Evolutionary conservation across 176 grass and related monocot genomes (phyloP), one percentile per base, ranked within the genome.

Genomic region (Areca catechu): DNA sequence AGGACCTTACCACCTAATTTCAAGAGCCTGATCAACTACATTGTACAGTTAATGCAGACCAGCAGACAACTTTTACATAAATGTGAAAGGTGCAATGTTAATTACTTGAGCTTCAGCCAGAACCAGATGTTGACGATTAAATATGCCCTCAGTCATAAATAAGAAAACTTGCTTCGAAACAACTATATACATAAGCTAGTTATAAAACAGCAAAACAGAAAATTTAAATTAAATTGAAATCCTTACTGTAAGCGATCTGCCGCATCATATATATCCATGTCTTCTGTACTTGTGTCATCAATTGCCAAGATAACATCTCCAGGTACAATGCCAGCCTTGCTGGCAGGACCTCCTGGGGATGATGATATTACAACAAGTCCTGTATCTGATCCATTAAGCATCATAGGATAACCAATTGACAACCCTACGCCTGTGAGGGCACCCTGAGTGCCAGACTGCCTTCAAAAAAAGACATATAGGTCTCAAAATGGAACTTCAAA

Each of bases 261-360:
- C 16, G 92, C 92, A 15, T 97, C 92, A 82, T 97, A 97, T 82
- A 97, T 90, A 80, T 97, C 86, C 92, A 97, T 91, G 20, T 82
- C 82, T 72, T 85, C 72, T 7, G 92, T 87, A 49, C 72, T 87
- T 67, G 19, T 60, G 56, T 75, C 65, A 67, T 91, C 65, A 74
- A 97, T 97, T 57, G 86, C 77, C 75, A 97, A 80, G 71, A 97
- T 97, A 54, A 91, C 28, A 15, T 97, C 86, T 69, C 92, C 92
- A 78, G 86, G 58, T 60, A 70, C 19, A 65, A 97, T 91, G 57
- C 92, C 86, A 51, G 86, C 83, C 66, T 85, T 97, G 77, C 79
- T 65, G 4, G 92, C 92, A 82, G 92, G 86, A 34, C 86, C 93
- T 21, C 77, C 93, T 70, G 83, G 86, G 50, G 75, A 76, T 16